A percentile compares a stretch with the other conserved stretches of the same genome.
Evolutionary conservation across 1,284 basidiomycete genomes (phyloP).

Genomic region (Rhodofomes roseus): DNA sequence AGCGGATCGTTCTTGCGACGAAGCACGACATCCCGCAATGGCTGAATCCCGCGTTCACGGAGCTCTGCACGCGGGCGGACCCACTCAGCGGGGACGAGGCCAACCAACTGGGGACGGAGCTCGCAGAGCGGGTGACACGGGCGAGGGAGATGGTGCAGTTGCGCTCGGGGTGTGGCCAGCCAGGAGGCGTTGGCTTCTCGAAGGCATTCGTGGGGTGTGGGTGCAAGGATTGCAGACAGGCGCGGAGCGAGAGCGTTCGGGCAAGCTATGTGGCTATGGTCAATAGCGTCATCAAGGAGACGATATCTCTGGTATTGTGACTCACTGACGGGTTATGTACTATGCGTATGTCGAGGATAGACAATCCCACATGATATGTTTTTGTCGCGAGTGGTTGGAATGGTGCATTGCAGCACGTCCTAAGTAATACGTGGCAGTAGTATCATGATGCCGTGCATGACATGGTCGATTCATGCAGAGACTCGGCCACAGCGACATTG

Average conservation of each 20-base stretch:
- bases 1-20: conserved; percentile 20
- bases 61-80: conserved; percentile 17
- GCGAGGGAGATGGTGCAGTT: not conserved
- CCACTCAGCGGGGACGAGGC: conserved; percentile 19
- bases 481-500: too few relatives aligned
- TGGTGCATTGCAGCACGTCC: too few relatives aligned
- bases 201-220: not conserved
- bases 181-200: not conserved
- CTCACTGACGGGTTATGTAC: not conserved
- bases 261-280: not conserved
- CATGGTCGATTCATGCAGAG: too few relatives aligned
- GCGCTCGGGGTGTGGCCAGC: not conserved
- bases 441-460: too few relatives aligned
- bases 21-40: conserved; percentile 21
- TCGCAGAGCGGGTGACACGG: not conserved
- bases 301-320: not conserved
- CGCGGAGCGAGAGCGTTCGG: not conserved
- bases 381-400: too few relatives aligned
- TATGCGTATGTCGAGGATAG: too few relatives aligned
- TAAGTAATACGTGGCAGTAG: too few relatives aligned
- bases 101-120: conserved; percentile 15
- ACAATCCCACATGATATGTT: too few relatives aligned
- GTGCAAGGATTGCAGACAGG: not conserved
- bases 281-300: not conserved
- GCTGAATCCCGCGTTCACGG: conserved; percentile 19